Conservation (phyloP, 2,329 filamentous ascomycete species). For the Colletotrichum sp. region DNA sequence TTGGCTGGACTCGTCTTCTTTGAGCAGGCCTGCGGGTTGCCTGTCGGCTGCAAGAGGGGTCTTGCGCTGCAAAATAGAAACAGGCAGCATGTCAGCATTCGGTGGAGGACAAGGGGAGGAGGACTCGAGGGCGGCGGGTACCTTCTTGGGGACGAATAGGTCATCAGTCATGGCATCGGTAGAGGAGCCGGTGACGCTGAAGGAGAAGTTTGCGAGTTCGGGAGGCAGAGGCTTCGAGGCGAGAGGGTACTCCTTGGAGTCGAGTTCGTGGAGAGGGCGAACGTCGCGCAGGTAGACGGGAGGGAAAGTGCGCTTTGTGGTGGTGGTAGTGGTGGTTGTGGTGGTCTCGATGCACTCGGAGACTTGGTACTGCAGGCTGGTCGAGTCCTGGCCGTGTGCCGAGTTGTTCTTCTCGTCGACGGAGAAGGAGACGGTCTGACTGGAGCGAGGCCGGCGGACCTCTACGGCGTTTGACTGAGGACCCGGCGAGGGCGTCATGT, state of each 20-base stretch:
- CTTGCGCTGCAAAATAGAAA: conserved; percentile 3
- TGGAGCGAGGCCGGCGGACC: conserved; percentile 38
- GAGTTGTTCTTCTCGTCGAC: conserved; percentile 43
- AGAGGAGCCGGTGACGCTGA: conserved; percentile 65
- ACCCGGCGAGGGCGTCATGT: conserved; percentile 43
- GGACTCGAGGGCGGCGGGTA: neutral
- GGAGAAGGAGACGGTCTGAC: conserved; percentile 52
- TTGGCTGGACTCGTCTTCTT: conserved; percentile 33
- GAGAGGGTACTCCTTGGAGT: conserved; percentile 89
- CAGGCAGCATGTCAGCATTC: neutral
- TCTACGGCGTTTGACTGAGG: conserved; percentile 24
- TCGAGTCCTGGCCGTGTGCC: conserved; percentile 32
- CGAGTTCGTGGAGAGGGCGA: conserved; percentile 72
- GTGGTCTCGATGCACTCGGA: conserved; percentile 72
- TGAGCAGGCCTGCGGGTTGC: conserved; percentile 10
- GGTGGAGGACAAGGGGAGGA: neutral
- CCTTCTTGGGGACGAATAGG: conserved; percentile 9
- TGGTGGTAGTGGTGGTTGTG: conserved; percentile 89
- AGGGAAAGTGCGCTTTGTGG: conserved; percentile 83
- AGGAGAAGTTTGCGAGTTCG: conserved; percentile 77
- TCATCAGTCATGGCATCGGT: conserved; percentile 1
- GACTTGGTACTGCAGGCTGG: conserved; percentile 60
- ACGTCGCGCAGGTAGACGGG: conserved; percentile 82
- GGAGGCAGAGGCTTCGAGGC: conserved; percentile 83
- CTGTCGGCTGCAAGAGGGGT: conserved; percentile 4